Conservation (phyloP, 306 rosid species). For the Lagenaria siceraria region DNA sequence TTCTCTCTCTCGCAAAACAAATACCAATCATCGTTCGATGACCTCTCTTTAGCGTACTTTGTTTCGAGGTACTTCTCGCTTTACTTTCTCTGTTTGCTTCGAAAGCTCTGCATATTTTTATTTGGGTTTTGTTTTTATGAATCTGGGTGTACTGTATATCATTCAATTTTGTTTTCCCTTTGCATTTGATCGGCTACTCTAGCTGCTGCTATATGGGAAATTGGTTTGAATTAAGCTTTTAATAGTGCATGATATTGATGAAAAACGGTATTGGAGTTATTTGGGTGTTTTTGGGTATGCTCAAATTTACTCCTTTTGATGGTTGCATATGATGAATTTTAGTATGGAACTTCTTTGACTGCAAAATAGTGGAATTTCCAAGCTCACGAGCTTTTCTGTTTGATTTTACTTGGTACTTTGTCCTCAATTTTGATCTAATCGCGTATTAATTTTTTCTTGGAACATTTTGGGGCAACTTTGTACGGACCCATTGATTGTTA, state of each 20-base stretch:
- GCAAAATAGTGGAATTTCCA: background rate
- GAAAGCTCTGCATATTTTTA: constrained; percentile 11
- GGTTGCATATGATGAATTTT: constrained; percentile 8
- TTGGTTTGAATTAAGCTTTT: constrained; percentile 9
- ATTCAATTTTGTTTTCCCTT: background rate
- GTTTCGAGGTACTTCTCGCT: constrained; percentile 14
- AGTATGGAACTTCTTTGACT: constrained; percentile 26
- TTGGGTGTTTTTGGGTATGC: constrained; percentile 18
- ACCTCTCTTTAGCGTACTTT: background rate
- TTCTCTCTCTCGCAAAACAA: constrained; percentile 17
- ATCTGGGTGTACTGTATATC: constrained; percentile 17
- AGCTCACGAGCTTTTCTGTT: background rate
- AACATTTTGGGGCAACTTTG: background rate
- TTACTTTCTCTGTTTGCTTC: background rate
- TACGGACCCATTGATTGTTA: background rate
- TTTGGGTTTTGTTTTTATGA: background rate
- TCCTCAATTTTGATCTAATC: background rate
- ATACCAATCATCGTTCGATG: background rate
- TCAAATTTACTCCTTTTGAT: constrained; percentile 6
- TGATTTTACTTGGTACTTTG: background rate
- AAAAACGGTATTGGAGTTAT: constrained; percentile 14
- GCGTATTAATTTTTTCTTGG: background rate
- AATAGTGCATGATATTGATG: constrained; percentile 4
- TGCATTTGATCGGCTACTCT: constrained; percentile 9
- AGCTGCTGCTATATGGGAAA: constrained; percentile 18